Percentiles rank a stretch among this genome's conserved stretches.
Conservation (phyloP, 177 flowering plant species). For the Vitis hybrid region DNA sequence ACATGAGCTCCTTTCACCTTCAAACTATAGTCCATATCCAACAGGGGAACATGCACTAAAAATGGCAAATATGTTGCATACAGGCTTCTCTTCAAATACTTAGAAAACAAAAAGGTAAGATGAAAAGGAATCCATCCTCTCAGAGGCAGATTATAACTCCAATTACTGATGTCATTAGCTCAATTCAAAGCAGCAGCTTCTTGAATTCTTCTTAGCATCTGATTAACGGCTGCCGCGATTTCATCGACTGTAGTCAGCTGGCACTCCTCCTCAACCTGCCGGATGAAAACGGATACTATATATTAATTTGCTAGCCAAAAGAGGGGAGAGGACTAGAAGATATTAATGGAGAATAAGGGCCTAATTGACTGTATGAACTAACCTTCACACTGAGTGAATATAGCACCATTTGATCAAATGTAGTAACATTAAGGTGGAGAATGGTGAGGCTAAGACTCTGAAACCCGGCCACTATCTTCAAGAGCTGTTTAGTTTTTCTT, state of each 20-base stretch:
- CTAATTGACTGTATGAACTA: neutral
- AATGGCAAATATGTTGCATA: too few species aligned
- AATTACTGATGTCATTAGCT: neutral
- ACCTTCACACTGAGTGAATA: constrained; percentile 90
- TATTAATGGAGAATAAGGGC: neutral
- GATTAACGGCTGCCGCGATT: constrained; percentile 56
- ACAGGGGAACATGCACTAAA: too few species aligned
- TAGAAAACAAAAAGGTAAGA: neutral
- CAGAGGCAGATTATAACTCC: too few species aligned
- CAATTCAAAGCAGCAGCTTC: constrained; percentile 34
- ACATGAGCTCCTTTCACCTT: too few species aligned
- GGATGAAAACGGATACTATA: neutral
- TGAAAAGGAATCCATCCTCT: neutral
- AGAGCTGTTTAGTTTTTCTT: constrained; percentile 64
- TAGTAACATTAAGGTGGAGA: constrained; percentile 83
- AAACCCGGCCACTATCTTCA: constrained; percentile 62
- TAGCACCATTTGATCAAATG: constrained; percentile 64
- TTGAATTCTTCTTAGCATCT: constrained; percentile 42
- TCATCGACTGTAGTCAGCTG: constrained; percentile 55
- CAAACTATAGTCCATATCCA: too few species aligned
- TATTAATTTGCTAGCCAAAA: neutral
- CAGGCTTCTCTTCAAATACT: too few species aligned
- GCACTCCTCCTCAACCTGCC: constrained; percentile 60
- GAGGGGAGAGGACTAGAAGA: neutral
- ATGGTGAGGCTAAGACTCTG: constrained; percentile 54